Conservation (phyloP, 495 filamentous ascomycete genomes). For the Aspergillus ellipticus region DNA sequence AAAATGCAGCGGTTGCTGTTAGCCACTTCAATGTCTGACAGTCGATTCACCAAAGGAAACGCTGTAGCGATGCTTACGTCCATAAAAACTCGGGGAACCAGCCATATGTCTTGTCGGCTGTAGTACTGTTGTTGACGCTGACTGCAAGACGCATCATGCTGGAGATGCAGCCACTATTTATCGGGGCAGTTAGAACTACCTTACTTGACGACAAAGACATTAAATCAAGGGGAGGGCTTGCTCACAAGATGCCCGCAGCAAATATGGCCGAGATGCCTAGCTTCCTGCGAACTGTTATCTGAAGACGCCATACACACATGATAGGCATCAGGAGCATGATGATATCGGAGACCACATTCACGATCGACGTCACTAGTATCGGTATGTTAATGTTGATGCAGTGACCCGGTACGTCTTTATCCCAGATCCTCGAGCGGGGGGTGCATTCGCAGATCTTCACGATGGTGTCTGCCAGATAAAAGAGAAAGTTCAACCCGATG, state of each 20-base stretch:
- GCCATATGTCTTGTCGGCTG: constrained; percentile 15
- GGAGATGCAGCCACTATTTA: constrained; percentile 13
- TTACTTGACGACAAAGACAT: not conserved
- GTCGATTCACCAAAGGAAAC: not conserved
- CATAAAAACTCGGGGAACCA: constrained; percentile 22
- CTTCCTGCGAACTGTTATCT: constrained; percentile 23
- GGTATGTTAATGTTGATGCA: constrained; percentile 29
- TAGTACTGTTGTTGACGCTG: constrained; percentile 11
- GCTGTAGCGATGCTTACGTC: constrained; percentile 15
- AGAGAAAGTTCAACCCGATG: constrained; percentile 27
- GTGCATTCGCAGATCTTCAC: constrained; percentile 35
- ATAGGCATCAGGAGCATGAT: constrained; percentile 37
- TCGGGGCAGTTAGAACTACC: not conserved
- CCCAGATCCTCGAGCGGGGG: constrained; percentile 28
- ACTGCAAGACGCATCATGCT: constrained; percentile 21
- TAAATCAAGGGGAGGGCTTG: not conserved
- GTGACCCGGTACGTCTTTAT: constrained; percentile 21
- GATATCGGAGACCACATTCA: constrained; percentile 36
- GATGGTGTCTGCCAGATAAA: constrained; percentile 30
- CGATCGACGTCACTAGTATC: constrained; percentile 29
- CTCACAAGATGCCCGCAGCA: constrained; percentile 35
- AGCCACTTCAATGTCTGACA: not conserved
- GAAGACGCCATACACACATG: constrained; percentile 30
- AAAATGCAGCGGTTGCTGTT: not conserved
- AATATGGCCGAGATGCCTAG: constrained; percentile 29